phyloP scores from a whole-genome alignment of 495 filamentous ascomycete genomes.

The Aspergillus affinis region DNA sequence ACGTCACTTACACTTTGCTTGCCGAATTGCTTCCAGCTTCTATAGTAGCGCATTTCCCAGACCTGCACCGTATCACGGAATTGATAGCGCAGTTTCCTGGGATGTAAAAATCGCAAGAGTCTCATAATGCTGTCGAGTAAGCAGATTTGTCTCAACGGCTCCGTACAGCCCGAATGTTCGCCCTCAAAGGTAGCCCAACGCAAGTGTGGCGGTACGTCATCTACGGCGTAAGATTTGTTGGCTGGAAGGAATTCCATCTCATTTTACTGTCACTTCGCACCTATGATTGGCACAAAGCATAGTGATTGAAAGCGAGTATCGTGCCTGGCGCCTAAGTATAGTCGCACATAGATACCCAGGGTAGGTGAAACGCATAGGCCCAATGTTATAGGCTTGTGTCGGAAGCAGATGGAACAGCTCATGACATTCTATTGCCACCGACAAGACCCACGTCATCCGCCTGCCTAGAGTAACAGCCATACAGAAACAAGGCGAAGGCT shows the following conservation, averaged over 20 bases:
- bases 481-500: not conserved
- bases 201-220: not conserved
- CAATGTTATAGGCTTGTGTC: not conserved
- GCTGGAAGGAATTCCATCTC: no score
- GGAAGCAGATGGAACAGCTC: not conserved
- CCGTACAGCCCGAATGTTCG: not conserved
- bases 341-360: not conserved
- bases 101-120: not conserved
- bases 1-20: not conserved
- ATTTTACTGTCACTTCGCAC: no score
- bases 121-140: not conserved
- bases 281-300: no score
- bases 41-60: not conserved
- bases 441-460: not conserved
- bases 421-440: not conserved
- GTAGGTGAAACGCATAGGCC: not conserved
- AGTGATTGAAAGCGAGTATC: not conserved
- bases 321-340: not conserved
- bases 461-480: not conserved
- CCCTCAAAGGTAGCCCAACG: not conserved
- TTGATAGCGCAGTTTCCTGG: not conserved
- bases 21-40: not conserved
- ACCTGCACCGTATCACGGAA: not conserved
- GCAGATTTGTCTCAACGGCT: not conserved
- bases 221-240: no score